Evolutionary conservation across 2,329 filamentous ascomycete species (phyloP).

Genomic region (Trichoderma sp.): DNA sequence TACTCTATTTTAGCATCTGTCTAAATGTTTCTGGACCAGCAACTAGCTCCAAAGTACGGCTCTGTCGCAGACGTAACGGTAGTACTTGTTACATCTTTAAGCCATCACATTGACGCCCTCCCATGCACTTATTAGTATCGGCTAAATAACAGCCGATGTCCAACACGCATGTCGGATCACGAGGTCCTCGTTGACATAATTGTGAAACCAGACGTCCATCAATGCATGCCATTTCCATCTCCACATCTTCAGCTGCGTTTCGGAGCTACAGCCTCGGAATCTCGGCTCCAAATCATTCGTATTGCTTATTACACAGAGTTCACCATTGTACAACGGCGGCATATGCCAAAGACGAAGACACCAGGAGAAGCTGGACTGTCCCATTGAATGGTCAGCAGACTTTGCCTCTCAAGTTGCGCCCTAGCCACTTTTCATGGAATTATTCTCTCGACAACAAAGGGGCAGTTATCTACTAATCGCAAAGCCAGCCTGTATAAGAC

Average conservation of each 20-base stretch:
- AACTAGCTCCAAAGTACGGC: not conserved
- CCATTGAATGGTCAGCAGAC: not conserved
- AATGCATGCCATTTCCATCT: not conserved
- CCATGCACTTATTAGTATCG: not conserved
- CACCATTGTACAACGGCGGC: not conserved
- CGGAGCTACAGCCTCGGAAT: not conserved
- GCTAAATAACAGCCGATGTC: not conserved
- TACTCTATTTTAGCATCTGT: not conserved
- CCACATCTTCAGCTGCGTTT: not conserved
- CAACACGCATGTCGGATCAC: not conserved
- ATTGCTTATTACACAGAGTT: not conserved
- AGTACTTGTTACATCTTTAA: too few relatives aligned
- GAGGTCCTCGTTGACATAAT: not conserved
- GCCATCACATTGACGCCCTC: not conserved
- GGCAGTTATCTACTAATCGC: not conserved
- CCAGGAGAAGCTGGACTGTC: not conserved
- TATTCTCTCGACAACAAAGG: not conserved
- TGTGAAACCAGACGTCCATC: not conserved
- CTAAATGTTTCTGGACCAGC: not conserved
- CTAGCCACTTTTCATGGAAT: not conserved
- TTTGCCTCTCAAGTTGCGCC: not conserved
- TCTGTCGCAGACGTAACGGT: too few relatives aligned
- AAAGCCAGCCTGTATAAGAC: not conserved
- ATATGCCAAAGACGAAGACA: not conserved
- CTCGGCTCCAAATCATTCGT: not conserved